Percentiles rank a stretch among this genome's conserved stretches.
Conservation (phyloP, 306 rosid species). For the Rosa lucieae region DNA sequence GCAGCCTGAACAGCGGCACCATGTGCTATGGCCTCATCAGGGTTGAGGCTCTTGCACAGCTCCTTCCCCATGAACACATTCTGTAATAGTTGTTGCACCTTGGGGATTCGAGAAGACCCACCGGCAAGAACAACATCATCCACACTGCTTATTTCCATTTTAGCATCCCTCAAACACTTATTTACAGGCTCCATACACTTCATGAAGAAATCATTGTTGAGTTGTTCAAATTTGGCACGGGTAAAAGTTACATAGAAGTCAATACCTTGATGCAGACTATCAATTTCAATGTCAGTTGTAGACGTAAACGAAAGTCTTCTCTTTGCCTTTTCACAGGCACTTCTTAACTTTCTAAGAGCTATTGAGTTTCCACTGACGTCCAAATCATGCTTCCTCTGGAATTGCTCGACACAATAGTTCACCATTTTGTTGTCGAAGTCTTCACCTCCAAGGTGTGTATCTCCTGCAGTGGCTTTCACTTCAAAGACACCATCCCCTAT, state of each 20-base stretch:
- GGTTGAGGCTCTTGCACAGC: constrained; percentile 4
- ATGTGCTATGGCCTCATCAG: constrained; percentile 13
- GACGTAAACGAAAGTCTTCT: not conserved
- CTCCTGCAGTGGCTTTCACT: constrained; percentile 19
- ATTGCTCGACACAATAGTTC: not conserved
- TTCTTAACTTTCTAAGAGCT: constrained; percentile 7
- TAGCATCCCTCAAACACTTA: constrained; percentile 16
- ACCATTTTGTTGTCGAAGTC: constrained; percentile 13
- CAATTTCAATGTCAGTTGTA: constrained; percentile 7
- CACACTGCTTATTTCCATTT: not conserved
- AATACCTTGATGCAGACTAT: not conserved
- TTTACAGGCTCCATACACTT: constrained; percentile 1
- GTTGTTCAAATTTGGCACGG: constrained; percentile 4
- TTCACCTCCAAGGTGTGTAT: constrained; percentile 18
- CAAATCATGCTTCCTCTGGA: not conserved
- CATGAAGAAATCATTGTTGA: constrained; percentile 2
- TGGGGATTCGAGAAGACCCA: constrained; percentile 16
- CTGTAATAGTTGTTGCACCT: constrained; percentile 4
- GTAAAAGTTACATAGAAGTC: constrained; percentile 6
- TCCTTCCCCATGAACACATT: constrained; percentile 9
- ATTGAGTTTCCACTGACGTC: not conserved
- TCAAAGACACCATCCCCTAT: not conserved
- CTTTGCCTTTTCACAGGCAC: constrained; percentile 9
- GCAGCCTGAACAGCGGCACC: constrained; percentile 10
- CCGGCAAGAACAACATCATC: constrained; percentile 16